Base-by-base conservation (phyloP, 176 grass and related monocot genomes). In the Ampelocalamus luodianensis region DNA sequence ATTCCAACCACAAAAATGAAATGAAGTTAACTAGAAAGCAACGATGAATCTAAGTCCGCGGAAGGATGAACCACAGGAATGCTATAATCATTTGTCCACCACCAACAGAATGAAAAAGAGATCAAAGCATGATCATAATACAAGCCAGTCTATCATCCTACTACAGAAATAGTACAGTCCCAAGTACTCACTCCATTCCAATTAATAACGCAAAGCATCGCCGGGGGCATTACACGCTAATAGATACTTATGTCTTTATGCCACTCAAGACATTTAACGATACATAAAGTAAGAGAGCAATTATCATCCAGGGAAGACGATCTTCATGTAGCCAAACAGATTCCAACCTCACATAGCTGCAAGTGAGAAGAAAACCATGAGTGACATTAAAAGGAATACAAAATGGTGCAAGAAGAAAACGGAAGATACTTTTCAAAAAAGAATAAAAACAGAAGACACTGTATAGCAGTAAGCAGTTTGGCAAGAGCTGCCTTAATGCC, bases 241-340 rank as follows among this genome's bases (percentile, higher is more conserved):
- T 44, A 73, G 45, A 65, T 84, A 77, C 17, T 79, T 39, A 56
- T 20, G 75, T 67, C 60, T 79, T 38, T 48, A 60, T 16, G 50
- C 51, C 44, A 74, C 65, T 26, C 81, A 18, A 18, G 62, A 38
- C 17, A 83, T 37, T 83, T 58, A 78, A 67, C 46, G 78, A 24
- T 9, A 23, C 24, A 72, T 78, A 45, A 23, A 24, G 62, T 64
- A 11, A 24, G 70, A 87, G 68, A 58, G 58, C 66, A 83, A 65
- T 48, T 27, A 73, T 88, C 32, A 83, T 89, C 67, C 81, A 79
- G 75, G 76, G 39, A 79, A 79, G 76, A 22, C 42, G 15, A 13
- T 29, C 68, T 56, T 66, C 58, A 11, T 53, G 43, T 63, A 65
- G 48, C 87, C 16, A 14, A 84, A 67, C 59, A 59, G 58, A 71